Evolutionary conservation across 2,329 filamentous ascomycete species (phyloP).

Genomic region (Aspergillus hortae): DNA sequence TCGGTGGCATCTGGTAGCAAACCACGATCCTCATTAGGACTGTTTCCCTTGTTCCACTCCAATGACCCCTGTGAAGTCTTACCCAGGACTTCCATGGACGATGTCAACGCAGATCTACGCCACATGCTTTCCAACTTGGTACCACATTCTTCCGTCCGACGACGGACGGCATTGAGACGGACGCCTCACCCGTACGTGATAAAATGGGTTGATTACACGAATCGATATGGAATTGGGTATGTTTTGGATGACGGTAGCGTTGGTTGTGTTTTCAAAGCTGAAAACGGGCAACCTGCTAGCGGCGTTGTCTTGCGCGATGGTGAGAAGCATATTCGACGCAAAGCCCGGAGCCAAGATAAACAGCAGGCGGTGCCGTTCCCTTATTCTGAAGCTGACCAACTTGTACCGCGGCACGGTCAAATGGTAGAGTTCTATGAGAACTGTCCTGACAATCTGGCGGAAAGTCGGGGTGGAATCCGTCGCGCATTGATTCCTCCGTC

Average conservation of each 20-base stretch:
- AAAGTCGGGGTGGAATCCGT: conserved; percentile 35
- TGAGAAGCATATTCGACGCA: conserved; percentile 44
- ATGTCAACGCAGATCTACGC: conserved; percentile 38
- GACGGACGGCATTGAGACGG: conserved; percentile 25
- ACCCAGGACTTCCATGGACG: conserved; percentile 36
- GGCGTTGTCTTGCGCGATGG: conserved; percentile 46
- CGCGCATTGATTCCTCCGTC: conserved; percentile 39
- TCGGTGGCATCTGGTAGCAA: conserved; percentile 20
- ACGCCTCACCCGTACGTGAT: conserved; percentile 46
- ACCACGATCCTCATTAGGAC: conserved; percentile 34
- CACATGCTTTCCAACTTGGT: conserved; percentile 36
- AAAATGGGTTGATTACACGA: conserved; percentile 53
- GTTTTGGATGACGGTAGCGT: conserved; percentile 50
- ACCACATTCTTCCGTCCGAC: conserved; percentile 28
- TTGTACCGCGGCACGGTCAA: conserved; percentile 41
- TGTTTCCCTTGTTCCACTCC: conserved; percentile 35
- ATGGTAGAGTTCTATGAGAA: conserved; percentile 49
- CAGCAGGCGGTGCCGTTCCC: conserved; percentile 20
- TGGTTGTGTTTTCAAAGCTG: conserved; percentile 48
- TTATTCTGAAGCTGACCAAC: conserved; percentile 42
- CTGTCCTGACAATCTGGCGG: conserved; percentile 28
- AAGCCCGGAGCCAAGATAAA: conserved; percentile 38
- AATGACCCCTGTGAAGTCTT: conserved; percentile 36
- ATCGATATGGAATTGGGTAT: conserved; percentile 51
- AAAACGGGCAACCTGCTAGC: conserved; percentile 41